A percentile compares a stretch with the other conserved stretches of the same genome.
Evolutionary conservation across 306 rosid species (phyloP).

Genomic region (Clitoria ternatea): DNA sequence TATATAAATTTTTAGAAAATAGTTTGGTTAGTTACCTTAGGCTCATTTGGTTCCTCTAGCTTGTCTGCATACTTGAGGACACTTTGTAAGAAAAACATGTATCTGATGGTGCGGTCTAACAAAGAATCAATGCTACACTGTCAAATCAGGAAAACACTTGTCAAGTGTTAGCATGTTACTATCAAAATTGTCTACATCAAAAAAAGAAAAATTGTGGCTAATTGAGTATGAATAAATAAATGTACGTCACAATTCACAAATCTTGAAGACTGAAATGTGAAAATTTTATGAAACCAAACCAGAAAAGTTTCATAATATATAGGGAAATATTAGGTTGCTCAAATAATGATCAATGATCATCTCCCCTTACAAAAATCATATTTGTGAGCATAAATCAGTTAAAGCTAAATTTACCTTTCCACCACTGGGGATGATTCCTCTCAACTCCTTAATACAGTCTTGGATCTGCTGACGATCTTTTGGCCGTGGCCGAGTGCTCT

Average conservation of each 20-base stretch:
- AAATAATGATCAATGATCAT: neutral
- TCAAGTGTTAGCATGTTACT: conserved; percentile 19
- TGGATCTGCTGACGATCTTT: conserved; percentile 98
- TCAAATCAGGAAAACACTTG: conserved; percentile 31
- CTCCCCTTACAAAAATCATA: neutral
- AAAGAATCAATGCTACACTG: conserved; percentile 95
- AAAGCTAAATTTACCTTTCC: conserved; percentile 59
- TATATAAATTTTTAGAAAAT: neutral
- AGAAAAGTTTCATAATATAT: neutral
- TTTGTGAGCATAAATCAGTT: neutral
- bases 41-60: conserved; percentile 53
- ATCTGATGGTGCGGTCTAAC: conserved; percentile 76
- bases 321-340: neutral
- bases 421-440: conserved; percentile 75
- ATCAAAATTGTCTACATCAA: neutral
- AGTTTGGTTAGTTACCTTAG: conserved; percentile 53
- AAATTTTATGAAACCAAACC: neutral
- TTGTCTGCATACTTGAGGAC: conserved; percentile 61
- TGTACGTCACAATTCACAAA: neutral
- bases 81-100: conserved; percentile 76
- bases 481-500: conserved; percentile 78
- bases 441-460: conserved; percentile 81
- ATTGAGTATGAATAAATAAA: conserved; percentile 11
- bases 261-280: neutral
- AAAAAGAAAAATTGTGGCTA: neutral